Base-by-base conservation (phyloP, 2,329 filamentous ascomycete genomes). In the Aspergillus sp. region DNA sequence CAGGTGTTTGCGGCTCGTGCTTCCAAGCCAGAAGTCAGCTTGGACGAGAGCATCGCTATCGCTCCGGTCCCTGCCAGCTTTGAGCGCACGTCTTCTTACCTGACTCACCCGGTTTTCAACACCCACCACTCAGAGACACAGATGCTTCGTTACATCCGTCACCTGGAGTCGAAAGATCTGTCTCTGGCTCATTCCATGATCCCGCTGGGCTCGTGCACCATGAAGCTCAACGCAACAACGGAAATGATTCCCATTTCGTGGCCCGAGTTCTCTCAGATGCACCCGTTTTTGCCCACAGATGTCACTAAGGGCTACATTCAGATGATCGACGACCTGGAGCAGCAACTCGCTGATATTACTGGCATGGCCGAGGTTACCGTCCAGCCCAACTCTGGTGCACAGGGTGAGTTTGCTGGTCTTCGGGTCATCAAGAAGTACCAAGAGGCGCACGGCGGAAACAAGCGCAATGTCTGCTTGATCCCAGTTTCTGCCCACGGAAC, bases 181-280 rank as follows among this genome's bases (percentile, higher is more conserved):
- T 96, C 91, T 1, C 77, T 96, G 4, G 87, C 90, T 2, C 91
- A 97, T 71, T 96, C 90, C 10, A 97, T 97, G 91, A 97, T 97
- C 51, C 89, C 91, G 2, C 79, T 97, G 1, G 91, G 91, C 19
- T 96, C 91, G 1, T 97, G 91, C 75, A 97, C 91, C 9, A 97
- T 97, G 91, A 97, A 97, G 76, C 81, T 96, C 45, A 96, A 96
- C 66, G 87, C 86, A 38, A 93, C 90, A 3, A 87, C 87, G 0
- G 88, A 96, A 72, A 96, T 97, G 91, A 79, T 86, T 10, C 85
- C 90, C 5, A 78, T 96, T 46, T 86, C 86, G 1, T 84, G 82
- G 70, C 81, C 83, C 1, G 80, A 83, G 43, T 88, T 90, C 60
- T 79, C 86, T 38, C 81, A 84, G 51, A 76, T 94, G 32, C 91